Percentiles rank a stretch among this genome's conserved stretches.
phyloP scores from a whole-genome alignment of 306 rosid genomes.

The Spatholobus suberectus region DNA sequence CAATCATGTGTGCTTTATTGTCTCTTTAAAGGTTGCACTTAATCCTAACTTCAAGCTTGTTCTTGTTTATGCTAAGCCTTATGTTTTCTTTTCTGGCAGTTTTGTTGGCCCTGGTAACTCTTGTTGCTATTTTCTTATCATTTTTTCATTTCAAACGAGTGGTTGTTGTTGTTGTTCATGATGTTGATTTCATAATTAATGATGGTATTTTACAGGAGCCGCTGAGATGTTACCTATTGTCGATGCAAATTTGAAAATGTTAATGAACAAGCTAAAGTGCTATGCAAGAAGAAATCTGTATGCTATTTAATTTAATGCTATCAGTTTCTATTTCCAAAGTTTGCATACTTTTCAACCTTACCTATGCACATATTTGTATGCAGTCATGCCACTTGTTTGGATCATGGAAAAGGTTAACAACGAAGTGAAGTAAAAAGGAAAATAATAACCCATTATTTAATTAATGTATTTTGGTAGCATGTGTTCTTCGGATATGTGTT shows the following conservation, averaged over 20 bases:
- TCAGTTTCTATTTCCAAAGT: background rate
- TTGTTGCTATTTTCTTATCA: no score
- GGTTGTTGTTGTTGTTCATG: no score
- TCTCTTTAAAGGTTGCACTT: no score
- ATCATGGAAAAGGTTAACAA: background rate
- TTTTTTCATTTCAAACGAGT: background rate
- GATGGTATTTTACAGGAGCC: slow-evolving; percentile 43
- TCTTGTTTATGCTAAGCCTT: slow-evolving; percentile 68
- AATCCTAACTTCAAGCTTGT: slow-evolving; percentile 61
- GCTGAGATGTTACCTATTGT: slow-evolving; percentile 63
- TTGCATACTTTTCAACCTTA: background rate
- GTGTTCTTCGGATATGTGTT: background rate
- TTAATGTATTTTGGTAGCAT: background rate
- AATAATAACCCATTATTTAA: background rate
- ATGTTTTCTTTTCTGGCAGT: slow-evolving; percentile 50
- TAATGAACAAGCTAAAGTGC: slow-evolving; percentile 45
- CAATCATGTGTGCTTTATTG: no score
- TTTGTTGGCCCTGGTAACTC: slow-evolving; percentile 72
- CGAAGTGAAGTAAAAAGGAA: no score
- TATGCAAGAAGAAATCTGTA: slow-evolving; percentile 61
- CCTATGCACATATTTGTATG: background rate
- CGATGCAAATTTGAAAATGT: slow-evolving; percentile 57
- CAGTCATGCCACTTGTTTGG: background rate
- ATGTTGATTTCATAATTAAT: no score
- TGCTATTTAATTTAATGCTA: background rate